Conservation (phyloP, 148 eudicot genomes). For the Rhododendron ferrugineum region DNA sequence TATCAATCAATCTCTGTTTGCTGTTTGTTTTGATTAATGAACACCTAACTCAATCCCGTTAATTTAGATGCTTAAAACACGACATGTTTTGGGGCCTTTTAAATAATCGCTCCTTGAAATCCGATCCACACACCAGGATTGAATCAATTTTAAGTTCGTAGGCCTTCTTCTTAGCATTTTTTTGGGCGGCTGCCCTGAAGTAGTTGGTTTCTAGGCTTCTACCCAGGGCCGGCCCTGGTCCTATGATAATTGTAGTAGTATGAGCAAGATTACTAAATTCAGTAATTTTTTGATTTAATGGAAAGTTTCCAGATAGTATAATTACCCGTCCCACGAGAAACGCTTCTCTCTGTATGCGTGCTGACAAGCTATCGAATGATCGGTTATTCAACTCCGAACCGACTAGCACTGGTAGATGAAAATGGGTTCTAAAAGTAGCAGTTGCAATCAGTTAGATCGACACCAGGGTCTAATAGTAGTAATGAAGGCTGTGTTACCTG, state of each 20-base stretch:
- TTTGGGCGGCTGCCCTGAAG: no score
- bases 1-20: not conserved
- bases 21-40: no score
- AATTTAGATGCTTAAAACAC: not conserved
- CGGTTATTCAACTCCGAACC: no score
- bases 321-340: not conserved
- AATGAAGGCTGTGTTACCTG: not conserved
- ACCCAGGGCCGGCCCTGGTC: not conserved
- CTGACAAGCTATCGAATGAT: not conserved
- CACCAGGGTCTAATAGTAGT: not conserved
- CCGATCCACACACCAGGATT: not conserved
- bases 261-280: not conserved
- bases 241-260: no score
- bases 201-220: no score
- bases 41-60: no score
- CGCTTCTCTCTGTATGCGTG: not conserved
- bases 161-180: no score
- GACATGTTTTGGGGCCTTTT: not conserved
- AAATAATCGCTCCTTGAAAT: not conserved
- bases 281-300: not conserved
- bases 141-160: no score
- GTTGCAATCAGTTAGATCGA: not conserved
- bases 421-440: not conserved
- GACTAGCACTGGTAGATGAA: not conserved
- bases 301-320: not conserved